phyloP scores from a whole-genome alignment of 1,284 basidiomycete genomes.

The Inonotus hispidus region DNA sequence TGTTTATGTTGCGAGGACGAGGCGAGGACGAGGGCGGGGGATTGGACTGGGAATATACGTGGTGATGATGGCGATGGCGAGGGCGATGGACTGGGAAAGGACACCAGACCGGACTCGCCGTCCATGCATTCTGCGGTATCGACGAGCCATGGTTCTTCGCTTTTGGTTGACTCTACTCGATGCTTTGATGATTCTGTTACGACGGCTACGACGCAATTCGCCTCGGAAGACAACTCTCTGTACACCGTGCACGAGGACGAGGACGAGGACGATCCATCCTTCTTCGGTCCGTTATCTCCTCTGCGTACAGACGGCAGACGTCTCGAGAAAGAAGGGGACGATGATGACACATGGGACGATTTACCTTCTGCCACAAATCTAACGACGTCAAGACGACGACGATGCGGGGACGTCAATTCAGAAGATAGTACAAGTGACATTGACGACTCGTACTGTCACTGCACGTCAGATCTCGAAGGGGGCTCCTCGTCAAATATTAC shows the following conservation, averaged over 20 bases:
- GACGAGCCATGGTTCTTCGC: neutral
- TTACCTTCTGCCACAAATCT: neutral
- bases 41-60: neutral
- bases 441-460: slow-evolving; percentile 19
- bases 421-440: neutral
- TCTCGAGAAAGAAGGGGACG: slow-evolving; percentile 27
- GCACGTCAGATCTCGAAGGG: slow-evolving; percentile 1
- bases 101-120: too few relatives aligned
- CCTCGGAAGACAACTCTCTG: slow-evolving; percentile 1
- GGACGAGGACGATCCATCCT: neutral
- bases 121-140: neutral
- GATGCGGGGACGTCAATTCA: neutral
- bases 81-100: neutral
- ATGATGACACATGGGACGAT: slow-evolving; percentile 32
- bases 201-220: neutral
- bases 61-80: neutral
- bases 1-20: slow-evolving; percentile 15
- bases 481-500: neutral
- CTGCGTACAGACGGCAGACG: neutral
- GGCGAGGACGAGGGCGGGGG: neutral
- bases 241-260: neutral
- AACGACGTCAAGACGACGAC: neutral
- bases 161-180: neutral
- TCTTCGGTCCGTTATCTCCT: neutral
- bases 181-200: slow-evolving; percentile 13